Evolutionary conservation across 2,329 filamentous ascomycete species (phyloP).

Genomic region (Botrytis medusae): DNA sequence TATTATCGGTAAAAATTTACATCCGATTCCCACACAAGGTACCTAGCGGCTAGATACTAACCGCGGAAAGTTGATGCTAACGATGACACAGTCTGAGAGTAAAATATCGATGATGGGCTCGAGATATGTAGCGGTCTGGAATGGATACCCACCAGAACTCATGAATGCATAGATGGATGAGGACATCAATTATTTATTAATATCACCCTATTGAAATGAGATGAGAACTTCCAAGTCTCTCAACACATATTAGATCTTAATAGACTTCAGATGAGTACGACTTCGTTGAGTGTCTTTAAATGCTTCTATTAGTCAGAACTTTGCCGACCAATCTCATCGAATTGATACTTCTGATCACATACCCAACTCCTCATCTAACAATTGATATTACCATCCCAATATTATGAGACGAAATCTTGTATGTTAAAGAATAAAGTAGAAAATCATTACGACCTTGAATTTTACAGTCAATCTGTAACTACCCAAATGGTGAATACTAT

Average conservation of each 20-base stretch:
- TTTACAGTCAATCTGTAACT: neutral
- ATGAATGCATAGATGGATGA: too few relatives aligned
- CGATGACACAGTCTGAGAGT: neutral
- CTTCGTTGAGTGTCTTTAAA: neutral
- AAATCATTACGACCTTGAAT: neutral
- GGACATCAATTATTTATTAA: neutral
- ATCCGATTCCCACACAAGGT: too few relatives aligned
- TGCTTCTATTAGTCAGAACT: neutral
- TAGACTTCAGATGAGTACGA: neutral
- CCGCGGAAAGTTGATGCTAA: neutral
- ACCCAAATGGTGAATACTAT: neutral
- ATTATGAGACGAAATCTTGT: neutral
- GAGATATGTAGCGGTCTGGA: neutral
- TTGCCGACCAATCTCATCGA: neutral
- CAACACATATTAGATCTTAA: neutral
- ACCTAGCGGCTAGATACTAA: too few relatives aligned
- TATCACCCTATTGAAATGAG: neutral
- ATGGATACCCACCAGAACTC: neutral
- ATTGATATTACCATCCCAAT: neutral
- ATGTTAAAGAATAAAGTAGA: neutral
- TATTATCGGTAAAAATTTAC: too few relatives aligned
- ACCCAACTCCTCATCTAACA: neutral
- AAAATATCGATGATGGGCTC: neutral
- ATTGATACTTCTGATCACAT: neutral
- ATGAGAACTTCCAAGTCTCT: neutral